phyloP scores from a whole-genome alignment of 257 asterid species.

The Cruciata laevipes region DNA sequence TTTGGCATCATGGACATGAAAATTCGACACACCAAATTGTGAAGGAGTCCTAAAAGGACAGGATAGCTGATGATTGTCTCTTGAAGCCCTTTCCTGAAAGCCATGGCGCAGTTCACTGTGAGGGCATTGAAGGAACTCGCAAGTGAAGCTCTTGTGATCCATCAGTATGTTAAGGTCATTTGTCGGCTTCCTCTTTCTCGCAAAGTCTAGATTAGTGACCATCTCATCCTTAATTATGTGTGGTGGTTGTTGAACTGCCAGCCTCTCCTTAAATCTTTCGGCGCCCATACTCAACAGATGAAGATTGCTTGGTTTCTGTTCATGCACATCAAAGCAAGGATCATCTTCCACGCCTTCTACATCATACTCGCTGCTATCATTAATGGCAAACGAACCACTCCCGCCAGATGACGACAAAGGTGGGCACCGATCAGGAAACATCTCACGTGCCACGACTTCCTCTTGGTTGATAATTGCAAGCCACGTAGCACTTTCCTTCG shows the following conservation, averaged over 20 bases:
- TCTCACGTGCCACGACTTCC: constrained; percentile 67
- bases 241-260: constrained; percentile 32
- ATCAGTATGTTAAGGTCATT: constrained; percentile 32
- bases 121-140: constrained; percentile 68
- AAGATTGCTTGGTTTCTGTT: constrained; percentile 57
- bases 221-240: constrained; percentile 37
- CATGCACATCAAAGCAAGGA: constrained; percentile 44
- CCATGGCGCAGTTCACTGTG: constrained; percentile 51
- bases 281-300: constrained; percentile 31
- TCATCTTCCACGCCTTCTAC: constrained; percentile 58
- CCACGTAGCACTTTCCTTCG: constrained; percentile 91
- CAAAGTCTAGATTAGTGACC: constrained; percentile 41
- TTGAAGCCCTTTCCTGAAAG: constrained; percentile 44
- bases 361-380: constrained; percentile 68
- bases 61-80: constrained; percentile 67
- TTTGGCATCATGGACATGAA: constrained; percentile 34
- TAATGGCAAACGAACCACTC: constrained; percentile 35
- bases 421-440: constrained; percentile 61
- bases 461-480: constrained; percentile 69
- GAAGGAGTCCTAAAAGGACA: constrained; percentile 42
- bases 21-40: constrained; percentile 37
- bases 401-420: constrained; percentile 45
- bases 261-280: constrained; percentile 33
- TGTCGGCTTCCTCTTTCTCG: constrained; percentile 51
- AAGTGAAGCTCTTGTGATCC: constrained; percentile 59